phyloP scores from a whole-genome alignment of 2,329 filamentous ascomycete genomes.

The Diaporthe citriasiana region DNA sequence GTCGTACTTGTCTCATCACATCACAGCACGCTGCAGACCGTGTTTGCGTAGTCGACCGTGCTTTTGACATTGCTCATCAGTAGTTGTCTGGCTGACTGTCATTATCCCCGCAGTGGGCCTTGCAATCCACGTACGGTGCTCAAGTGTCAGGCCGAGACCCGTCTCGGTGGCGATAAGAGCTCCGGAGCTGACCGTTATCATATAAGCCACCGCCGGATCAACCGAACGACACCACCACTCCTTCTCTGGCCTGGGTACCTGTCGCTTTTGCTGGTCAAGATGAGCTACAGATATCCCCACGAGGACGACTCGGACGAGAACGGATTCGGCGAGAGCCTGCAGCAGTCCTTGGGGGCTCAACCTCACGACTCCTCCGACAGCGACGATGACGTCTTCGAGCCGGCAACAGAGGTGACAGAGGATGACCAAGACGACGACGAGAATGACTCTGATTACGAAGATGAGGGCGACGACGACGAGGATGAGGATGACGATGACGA shows the following conservation, averaged over 20 bases:
- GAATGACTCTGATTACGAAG: slow-evolving; percentile 43
- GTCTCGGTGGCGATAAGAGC: slow-evolving; percentile 36
- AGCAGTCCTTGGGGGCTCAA: slow-evolving; percentile 29
- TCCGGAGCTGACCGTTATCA: slow-evolving; percentile 34
- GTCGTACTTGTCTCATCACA: neutral
- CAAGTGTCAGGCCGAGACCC: neutral
- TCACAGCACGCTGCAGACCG: neutral
- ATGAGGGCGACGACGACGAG: slow-evolving; percentile 46
- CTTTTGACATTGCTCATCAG: neutral
- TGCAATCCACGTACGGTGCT: neutral
- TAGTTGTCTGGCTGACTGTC: slow-evolving; percentile 10
- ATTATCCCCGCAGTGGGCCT: slow-evolving; percentile 15
- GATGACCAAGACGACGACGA: slow-evolving; percentile 46
- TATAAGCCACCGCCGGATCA: slow-evolving; percentile 35
- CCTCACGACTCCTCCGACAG: slow-evolving; percentile 21
- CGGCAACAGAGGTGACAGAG: slow-evolving; percentile 35
- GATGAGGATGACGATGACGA: slow-evolving; percentile 49
- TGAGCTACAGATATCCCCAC: slow-evolving; percentile 41
- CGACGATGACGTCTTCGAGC: slow-evolving; percentile 41
- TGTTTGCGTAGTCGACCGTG: neutral
- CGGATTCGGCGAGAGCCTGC: slow-evolving; percentile 40
- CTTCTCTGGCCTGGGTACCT: neutral
- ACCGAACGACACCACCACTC: neutral
- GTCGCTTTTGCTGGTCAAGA: slow-evolving; percentile 8
- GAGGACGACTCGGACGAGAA: slow-evolving; percentile 43